A percentile compares a stretch with the other conserved stretches of the same genome.
Conservation (phyloP, 345 rosid species). For the Murraya koenigii region DNA sequence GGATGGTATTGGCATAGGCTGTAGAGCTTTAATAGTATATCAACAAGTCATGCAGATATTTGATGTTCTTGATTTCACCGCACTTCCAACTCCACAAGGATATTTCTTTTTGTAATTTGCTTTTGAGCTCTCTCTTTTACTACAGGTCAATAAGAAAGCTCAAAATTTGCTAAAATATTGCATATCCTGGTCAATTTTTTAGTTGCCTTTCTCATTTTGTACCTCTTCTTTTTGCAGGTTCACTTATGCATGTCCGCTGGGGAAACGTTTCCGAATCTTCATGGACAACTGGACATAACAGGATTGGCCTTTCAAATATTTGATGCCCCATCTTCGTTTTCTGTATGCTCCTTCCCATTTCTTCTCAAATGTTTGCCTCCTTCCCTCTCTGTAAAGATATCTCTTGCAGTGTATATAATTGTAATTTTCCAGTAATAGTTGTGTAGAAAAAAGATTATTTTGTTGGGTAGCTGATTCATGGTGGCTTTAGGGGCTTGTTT, state of each 20-base stretch:
- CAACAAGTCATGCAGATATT: background rate
- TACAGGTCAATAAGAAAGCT: background rate
- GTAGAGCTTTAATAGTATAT: background rate
- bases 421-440: background rate
- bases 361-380: slow-evolving; percentile 19
- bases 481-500: background rate
- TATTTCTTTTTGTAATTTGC: background rate
- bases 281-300: slow-evolving; percentile 87
- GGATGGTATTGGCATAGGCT: background rate
- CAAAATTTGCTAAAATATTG: background rate
- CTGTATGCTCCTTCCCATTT: slow-evolving; percentile 52
- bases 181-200: background rate
- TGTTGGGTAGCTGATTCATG: slow-evolving; percentile 2
- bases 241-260: slow-evolving; percentile 93
- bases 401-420: background rate
- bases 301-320: slow-evolving; percentile 78
- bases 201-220: slow-evolving; percentile 12
- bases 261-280: slow-evolving; percentile 87
- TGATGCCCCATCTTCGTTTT: slow-evolving; percentile 88
- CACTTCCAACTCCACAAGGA: background rate
- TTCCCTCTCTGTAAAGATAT: slow-evolving; percentile 11
- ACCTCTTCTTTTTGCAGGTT: slow-evolving; percentile 48
- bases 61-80: background rate
- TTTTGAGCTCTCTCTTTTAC: background rate
- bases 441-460: background rate